A percentile compares a stretch with the other conserved stretches of the same genome.
These are phyloP conservation scores for Nicotiana rustica DNA, from an alignment of 305 asterid species.

Conservation along the genomic window DNA sequence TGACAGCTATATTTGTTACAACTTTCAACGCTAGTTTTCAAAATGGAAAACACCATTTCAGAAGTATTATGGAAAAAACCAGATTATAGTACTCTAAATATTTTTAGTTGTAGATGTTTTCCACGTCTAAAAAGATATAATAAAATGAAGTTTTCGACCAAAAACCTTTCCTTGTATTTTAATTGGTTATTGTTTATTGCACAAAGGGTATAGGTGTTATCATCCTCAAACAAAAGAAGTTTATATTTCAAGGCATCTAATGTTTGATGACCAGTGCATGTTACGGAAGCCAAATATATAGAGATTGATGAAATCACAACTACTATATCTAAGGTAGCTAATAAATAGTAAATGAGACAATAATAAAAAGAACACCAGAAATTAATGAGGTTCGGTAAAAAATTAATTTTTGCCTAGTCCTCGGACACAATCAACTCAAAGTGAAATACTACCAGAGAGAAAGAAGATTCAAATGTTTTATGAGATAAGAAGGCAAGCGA, in stretches of 20 bases:
- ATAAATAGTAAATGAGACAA: too few species aligned
- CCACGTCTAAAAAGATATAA: not conserved
- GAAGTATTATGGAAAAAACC: not conserved
- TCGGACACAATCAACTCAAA: too few species aligned
- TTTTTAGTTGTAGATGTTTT: not conserved
- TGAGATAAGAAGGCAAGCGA: too few species aligned
- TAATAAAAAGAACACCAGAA: too few species aligned
- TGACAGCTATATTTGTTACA: not conserved
- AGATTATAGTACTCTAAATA: conserved; percentile 13
- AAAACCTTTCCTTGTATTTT: conserved; percentile 29
- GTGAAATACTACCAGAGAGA: too few species aligned
- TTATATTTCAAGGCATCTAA: not conserved
- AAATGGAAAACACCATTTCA: not conserved
- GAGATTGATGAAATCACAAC: too few species aligned
- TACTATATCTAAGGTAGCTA: too few species aligned
- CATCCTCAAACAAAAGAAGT: not conserved
- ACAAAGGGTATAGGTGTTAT: not conserved
- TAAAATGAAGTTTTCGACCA: not conserved
- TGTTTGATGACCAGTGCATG: not conserved
- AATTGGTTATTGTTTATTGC: conserved; percentile 6
- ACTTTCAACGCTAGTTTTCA: not conserved
- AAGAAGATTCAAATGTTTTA: too few species aligned
- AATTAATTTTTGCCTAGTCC: too few species aligned
- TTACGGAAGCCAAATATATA: too few species aligned
- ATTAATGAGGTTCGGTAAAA: too few species aligned